Percentiles rank a stretch among this genome's conserved stretches.
Conservation (phyloP, 2,329 filamentous ascomycete species). For the Aspergillus sojae region DNA sequence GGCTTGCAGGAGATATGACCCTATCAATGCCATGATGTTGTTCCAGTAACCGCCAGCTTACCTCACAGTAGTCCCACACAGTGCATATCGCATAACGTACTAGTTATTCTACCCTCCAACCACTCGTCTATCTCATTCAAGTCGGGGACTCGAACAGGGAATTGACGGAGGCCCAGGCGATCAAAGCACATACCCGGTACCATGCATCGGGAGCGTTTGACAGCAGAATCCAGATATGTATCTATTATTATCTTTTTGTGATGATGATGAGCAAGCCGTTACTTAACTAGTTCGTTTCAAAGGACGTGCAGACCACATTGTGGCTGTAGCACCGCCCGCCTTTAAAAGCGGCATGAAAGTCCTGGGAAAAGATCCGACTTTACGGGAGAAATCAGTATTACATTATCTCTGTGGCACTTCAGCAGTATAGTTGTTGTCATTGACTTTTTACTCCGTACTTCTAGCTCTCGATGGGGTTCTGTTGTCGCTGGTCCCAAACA, state of each 20-base stretch:
- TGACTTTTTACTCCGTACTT: not conserved
- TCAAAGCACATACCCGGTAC: not conserved
- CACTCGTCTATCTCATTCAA: not conserved
- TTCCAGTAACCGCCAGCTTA: conserved; percentile 16
- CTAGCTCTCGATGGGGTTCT: not conserved
- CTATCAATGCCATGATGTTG: conserved; percentile 2
- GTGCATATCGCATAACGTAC: conserved; percentile 5
- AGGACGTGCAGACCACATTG: not conserved
- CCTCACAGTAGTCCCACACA: not conserved
- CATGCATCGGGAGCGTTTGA: not conserved
- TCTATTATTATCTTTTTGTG: conserved; percentile 3
- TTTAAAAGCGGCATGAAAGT: not conserved
- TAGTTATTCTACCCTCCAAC: not conserved
- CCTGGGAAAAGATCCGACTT: not conserved
- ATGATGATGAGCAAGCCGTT: not conserved
- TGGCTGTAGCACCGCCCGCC: conserved; percentile 1
- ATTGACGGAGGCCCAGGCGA: not conserved
- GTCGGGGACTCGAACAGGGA: not conserved
- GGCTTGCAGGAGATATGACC: conserved; percentile 6
- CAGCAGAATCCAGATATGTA: not conserved
- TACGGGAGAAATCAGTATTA: not conserved
- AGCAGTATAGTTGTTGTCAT: not conserved
- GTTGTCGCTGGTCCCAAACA: not conserved
- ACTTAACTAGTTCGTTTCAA: not conserved
- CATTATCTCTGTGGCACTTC: not conserved